Conservation (phyloP, 192 early-diverging fungal species). For the Rhizophagus sp. region DNA sequence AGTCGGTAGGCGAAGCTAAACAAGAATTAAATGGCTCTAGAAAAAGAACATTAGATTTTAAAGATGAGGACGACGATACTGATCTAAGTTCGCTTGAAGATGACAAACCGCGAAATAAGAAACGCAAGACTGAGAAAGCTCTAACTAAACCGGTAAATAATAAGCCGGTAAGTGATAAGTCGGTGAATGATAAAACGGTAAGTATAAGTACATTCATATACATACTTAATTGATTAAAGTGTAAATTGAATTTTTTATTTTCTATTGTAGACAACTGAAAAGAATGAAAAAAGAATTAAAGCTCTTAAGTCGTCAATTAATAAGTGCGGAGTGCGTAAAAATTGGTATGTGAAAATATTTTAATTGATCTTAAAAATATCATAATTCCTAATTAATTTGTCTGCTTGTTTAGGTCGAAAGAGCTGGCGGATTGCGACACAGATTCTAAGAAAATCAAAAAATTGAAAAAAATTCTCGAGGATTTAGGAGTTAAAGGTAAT, state of each 20-base stretch:
- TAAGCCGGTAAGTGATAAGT: not conserved
- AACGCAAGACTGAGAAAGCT: not conserved
- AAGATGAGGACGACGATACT: not conserved
- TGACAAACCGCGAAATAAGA: constrained; percentile 2
- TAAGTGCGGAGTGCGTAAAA: constrained; percentile 24
- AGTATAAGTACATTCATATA: not conserved
- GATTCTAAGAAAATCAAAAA: not conserved
- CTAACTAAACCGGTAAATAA: not conserved
- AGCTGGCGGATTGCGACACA: not conserved
- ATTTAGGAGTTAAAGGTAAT: constrained; percentile 17
- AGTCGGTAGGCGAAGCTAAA: not conserved
- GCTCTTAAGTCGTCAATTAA: not conserved
- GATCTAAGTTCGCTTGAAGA: not conserved
- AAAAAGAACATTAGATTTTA: not conserved
- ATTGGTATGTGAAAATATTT: not conserved
- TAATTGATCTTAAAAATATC: not conserved
- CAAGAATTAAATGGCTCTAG: not conserved
- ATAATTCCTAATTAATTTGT: not conserved
- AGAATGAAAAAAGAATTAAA: constrained; percentile 8
- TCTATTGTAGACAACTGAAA: not conserved
- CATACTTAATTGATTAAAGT: not conserved
- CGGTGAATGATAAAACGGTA: not conserved
- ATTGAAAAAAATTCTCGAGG: constrained; percentile 5
- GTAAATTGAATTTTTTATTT: not conserved
- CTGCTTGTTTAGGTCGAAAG: not conserved